phyloP scores from a whole-genome alignment of 441 rosid species.

The Arabidopsis lyrata region DNA sequence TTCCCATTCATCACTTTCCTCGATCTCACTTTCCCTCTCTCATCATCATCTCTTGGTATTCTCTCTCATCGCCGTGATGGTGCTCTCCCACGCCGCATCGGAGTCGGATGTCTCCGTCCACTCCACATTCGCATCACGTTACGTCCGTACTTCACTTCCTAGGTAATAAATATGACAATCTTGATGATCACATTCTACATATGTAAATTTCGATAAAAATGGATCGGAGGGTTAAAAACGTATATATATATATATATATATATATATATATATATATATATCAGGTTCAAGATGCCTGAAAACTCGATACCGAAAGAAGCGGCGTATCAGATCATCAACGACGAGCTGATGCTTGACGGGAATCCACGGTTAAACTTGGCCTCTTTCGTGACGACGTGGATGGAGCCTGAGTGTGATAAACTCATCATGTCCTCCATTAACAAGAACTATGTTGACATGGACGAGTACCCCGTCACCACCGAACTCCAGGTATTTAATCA shows the following conservation, averaged over 20 bases:
- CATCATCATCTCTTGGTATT: neutral
- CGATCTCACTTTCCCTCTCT: neutral
- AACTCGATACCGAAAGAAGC: slow-evolving; percentile 61
- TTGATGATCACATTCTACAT: slow-evolving; percentile 1
- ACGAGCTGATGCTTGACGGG: slow-evolving; percentile 63
- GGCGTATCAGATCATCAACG: slow-evolving; percentile 59
- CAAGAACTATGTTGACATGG: slow-evolving; percentile 65
- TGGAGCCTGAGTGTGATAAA: slow-evolving; percentile 68
- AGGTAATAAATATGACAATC: slow-evolving; percentile 35
- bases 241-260: slow-evolving; percentile 10
- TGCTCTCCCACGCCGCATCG: slow-evolving; percentile 51
- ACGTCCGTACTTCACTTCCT: slow-evolving; percentile 60
- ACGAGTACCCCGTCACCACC: slow-evolving; percentile 63
- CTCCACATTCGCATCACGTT: slow-evolving; percentile 65
- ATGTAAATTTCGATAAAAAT: neutral
- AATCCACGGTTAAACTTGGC: slow-evolving; percentile 59
- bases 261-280: slow-evolving; percentile 9
- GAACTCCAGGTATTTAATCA: slow-evolving; percentile 52
- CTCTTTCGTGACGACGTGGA: slow-evolving; percentile 72
- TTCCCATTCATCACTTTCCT: slow-evolving; percentile 11
- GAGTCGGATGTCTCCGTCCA: slow-evolving; percentile 56
- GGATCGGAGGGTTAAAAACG: neutral
- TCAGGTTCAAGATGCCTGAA: slow-evolving; percentile 54
- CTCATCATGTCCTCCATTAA: slow-evolving; percentile 58
- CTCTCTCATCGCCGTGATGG: slow-evolving; percentile 47